Conservation (phyloP, 352 stramenopile species). For the Phytophthora tubulina region DNA sequence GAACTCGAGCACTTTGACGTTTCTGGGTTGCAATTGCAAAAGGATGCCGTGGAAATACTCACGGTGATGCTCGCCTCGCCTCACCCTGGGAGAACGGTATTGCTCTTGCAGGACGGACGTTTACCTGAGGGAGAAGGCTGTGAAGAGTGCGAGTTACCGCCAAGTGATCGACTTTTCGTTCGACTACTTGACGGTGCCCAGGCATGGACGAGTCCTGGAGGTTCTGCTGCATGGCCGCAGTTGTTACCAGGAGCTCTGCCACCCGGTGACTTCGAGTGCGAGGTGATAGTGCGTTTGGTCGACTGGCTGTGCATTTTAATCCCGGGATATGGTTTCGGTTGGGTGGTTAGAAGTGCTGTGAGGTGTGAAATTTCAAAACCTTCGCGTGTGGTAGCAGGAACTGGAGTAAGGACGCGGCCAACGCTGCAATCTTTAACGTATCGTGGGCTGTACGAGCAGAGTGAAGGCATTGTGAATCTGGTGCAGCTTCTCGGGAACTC, state of each 20-base stretch:
- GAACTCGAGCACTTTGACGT: slow-evolving; percentile 41
- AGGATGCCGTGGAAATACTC: slow-evolving; percentile 7
- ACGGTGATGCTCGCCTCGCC: slow-evolving; percentile 26
- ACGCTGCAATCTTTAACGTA: slow-evolving; percentile 35
- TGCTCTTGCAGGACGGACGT: slow-evolving; percentile 29
- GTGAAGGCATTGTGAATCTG: slow-evolving; percentile 21
- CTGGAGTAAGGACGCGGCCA: slow-evolving; percentile 5
- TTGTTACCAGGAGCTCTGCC: slow-evolving; percentile 3
- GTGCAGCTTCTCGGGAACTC: slow-evolving; percentile 27
- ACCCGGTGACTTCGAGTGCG: slow-evolving; percentile 38
- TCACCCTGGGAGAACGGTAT: slow-evolving; percentile 31
- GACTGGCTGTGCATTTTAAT: slow-evolving; percentile 48
- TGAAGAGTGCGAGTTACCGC: slow-evolving; percentile 34
- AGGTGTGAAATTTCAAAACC: slow-evolving; percentile 10
- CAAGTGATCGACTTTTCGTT: slow-evolving; percentile 34
- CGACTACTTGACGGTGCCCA: slow-evolving; percentile 32
- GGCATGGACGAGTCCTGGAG: slow-evolving; percentile 17
- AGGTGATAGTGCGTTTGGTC: slow-evolving; percentile 38
- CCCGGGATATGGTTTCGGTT: slow-evolving; percentile 47
- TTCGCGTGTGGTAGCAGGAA: not conserved
- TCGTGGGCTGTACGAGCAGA: slow-evolving; percentile 25
- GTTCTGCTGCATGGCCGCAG: slow-evolving; percentile 28
- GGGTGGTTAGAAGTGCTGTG: slow-evolving; percentile 38
- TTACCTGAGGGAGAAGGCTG: slow-evolving; percentile 35
- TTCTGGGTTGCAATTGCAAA: slow-evolving; percentile 37